These are phyloP conservation scores for Solidago caesia DNA, from an alignment of 129 eudicot genomes.

Conservation along the genomic window DNA sequence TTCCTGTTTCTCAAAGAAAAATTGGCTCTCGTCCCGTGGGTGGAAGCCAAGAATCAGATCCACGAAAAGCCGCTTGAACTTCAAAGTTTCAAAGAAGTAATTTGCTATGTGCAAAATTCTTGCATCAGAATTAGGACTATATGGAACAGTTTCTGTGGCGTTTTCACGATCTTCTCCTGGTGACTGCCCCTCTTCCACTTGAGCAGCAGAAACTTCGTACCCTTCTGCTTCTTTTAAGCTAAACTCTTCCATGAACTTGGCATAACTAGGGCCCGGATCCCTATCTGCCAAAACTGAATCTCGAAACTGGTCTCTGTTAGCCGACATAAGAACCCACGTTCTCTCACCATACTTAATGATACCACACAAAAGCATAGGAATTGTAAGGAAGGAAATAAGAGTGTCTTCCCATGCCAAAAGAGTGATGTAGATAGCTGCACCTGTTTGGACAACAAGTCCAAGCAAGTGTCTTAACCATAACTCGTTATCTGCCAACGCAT, in stretches of 20 bases:
- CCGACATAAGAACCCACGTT: background rate
- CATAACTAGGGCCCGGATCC: background rate
- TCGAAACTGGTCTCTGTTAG: background rate
- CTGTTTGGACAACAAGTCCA: background rate
- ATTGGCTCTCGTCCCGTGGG: background rate
- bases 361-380: background rate
- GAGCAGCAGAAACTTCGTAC: background rate
- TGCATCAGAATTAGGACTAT: background rate
- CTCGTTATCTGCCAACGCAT: background rate
- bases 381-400: background rate
- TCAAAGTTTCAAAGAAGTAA: background rate
- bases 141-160: background rate
- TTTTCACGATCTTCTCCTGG: background rate
- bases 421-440: background rate
- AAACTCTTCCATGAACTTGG: background rate
- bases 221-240: background rate
- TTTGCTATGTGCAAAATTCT: background rate
- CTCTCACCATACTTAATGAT: background rate
- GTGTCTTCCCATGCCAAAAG: background rate
- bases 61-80: background rate
- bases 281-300: background rate
- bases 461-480: background rate
- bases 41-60: background rate
- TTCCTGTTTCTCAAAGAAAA: background rate
- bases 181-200: background rate